Percentiles rank a stretch among this genome's conserved stretches.
Evolutionary conservation across 768 basidiomycete species (phyloP).

Genomic region (Suillus fuscotomentosus): DNA sequence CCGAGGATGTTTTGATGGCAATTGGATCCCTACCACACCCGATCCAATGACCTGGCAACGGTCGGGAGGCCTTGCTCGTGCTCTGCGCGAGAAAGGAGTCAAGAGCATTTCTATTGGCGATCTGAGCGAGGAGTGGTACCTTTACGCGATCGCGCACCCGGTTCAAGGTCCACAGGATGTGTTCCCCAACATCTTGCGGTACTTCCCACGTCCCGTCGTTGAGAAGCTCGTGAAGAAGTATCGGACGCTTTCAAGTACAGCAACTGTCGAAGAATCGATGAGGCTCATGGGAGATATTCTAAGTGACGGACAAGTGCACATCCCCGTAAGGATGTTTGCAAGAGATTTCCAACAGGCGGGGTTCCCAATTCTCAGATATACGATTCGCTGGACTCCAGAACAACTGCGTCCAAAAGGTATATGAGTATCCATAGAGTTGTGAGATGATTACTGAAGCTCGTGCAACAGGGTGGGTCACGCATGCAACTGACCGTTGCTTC

Average conservation of each 20-base stretch:
- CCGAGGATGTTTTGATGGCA: constrained; percentile 59
- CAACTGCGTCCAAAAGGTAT: constrained; percentile 53
- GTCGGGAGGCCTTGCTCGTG: constrained; percentile 54
- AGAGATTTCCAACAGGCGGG: constrained; percentile 53
- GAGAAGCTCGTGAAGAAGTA: constrained; percentile 46
- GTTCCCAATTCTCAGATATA: constrained; percentile 68
- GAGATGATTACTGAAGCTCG: neutral
- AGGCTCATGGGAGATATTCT: constrained; percentile 58
- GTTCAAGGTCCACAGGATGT: constrained; percentile 51
- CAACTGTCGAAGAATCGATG: constrained; percentile 41
- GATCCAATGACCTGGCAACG: constrained; percentile 71
- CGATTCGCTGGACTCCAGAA: constrained; percentile 69
- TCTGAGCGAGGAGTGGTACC: constrained; percentile 73
- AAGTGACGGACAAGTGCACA: constrained; percentile 62
- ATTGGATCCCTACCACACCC: constrained; percentile 53
- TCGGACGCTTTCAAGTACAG: constrained; percentile 36
- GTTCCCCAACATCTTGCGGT: constrained; percentile 55
- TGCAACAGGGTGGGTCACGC: constrained; percentile 62
- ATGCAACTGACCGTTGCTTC: constrained; percentile 60
- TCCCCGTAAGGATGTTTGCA: constrained; percentile 62
- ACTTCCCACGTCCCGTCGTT: constrained; percentile 52
- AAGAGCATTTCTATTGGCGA: constrained; percentile 65
- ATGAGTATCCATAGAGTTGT: neutral
- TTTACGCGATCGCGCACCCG: constrained; percentile 70
- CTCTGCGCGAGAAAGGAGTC: constrained; percentile 56